Percentiles rank a stretch among this genome's conserved stretches.
Evolutionary conservation across 306 rosid species (phyloP).

Genomic region (Medicago truncatula): MtrunA17r5.0-ANR NC_053048.1:35433501-35434000

Average conservation of each 20-base stretch:
- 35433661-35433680: conserved; percentile 45
- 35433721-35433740: conserved; percentile 67
- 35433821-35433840: not conserved
- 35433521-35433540: not conserved
- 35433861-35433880: no score
- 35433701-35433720: conserved; percentile 56
- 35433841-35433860: not conserved
- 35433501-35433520: conserved; percentile 17
- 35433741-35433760: conserved; percentile 65
- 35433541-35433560: conserved; percentile 6
- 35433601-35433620: conserved; percentile 38
- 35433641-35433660: not conserved
- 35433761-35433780: conserved; percentile 67
- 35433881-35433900: no score
- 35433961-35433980: no score
- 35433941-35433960: no score
- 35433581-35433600: not conserved
- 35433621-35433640: conserved; percentile 35
- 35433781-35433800: conserved; percentile 50
- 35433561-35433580: not conserved
- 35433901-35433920: no score
- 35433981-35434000: no score
- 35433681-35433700: conserved; percentile 66
- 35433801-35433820: not conserved
- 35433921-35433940: no score